Base-by-base conservation (phyloP, 2,329 filamentous ascomycete species). In the Epichloe bromicola region DNA sequence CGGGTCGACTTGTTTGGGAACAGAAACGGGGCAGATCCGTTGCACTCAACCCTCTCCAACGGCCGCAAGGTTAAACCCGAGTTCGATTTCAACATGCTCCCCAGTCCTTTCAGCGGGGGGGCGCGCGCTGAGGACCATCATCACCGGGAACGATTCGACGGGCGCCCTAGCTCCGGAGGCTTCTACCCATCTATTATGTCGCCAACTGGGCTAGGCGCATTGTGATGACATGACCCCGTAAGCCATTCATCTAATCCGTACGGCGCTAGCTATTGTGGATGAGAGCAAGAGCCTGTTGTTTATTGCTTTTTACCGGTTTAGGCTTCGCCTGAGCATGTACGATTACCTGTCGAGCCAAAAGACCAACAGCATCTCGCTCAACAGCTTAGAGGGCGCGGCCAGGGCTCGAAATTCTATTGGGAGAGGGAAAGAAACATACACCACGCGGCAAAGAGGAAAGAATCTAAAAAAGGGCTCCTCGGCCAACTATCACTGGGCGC, bases 161-260 rank as follows among this genome's bases (percentile, higher is more conserved):
- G 73, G 51, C 80, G 78, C 57, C 42, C 71, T 10, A 71, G 65
- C 42, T 77, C 76, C 5, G 65, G 63, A 20, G 76, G 75, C 14
- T 78, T 75, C 55, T 80, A 79, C 54, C 77, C 77, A 2, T 73
- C 70, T 5, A 64, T 72, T 56, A 61, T 75, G 33, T 65, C 72
- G 6, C 72, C 74, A 23, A 70, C 74, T 1, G 70, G 72, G 30
- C 70, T 53, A 15, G 52, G 52, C 34, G 45, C 49, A 6, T 38
- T 54, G 74, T 61, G 70, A 70, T 56, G 69, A 74, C 61, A 68
- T 67, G 45, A 63, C 10, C 20, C 15, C 14, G 6, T 4, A 38
- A n/a, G 17, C 12, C 38, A 14, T 8, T 6, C 12, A 30, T 30
- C 10, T 30, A 30, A 30, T 11, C 10, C 30, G 30, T 26, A 26